Evolutionary conservation across 2,329 filamentous ascomycete species (phyloP).

Genomic region (Monilinia polystroma): DNA sequence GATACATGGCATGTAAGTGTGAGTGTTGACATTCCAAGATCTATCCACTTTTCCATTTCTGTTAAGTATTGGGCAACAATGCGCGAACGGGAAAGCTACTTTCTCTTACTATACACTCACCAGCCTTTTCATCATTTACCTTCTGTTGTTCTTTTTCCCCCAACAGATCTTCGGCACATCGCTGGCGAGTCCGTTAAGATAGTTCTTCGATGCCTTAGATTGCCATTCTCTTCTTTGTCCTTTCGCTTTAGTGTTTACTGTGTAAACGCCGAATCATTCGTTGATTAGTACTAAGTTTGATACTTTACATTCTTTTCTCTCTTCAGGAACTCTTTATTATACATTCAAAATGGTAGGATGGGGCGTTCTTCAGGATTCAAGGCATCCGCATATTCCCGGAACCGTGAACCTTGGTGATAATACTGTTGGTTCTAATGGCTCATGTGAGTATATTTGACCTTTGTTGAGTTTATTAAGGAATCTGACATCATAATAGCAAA

Average conservation of each 20-base stretch:
- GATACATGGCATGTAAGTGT: background rate
- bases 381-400: conserved; percentile 36
- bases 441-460: conserved; percentile 22
- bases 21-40: background rate
- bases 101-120: conserved; percentile 1
- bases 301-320: conserved; percentile 10
- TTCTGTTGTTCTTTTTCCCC: conserved; percentile 21
- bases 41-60: conserved; percentile 15
- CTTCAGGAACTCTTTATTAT: background rate
- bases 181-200: conserved; percentile 33
- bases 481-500: conserved; percentile 26
- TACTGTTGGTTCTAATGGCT: conserved; percentile 29
- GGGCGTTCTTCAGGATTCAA: conserved; percentile 37
- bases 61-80: conserved; percentile 21
- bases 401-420: conserved; percentile 34
- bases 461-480: background rate
- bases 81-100: background rate
- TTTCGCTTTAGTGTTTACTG: background rate
- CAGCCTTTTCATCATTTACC: background rate
- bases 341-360: conserved; percentile 31
- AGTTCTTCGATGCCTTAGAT: conserved; percentile 25
- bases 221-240: conserved; percentile 24
- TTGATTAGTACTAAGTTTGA: conserved; percentile 6
- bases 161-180: conserved; percentile 27
- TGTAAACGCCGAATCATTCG: background rate